Percentiles rank a stretch among this genome's conserved stretches.
These are phyloP conservation scores for Lentithecium fluviatile DNA, from an alignment of 495 filamentous ascomycete species.

Conservation along the genomic window DNA sequence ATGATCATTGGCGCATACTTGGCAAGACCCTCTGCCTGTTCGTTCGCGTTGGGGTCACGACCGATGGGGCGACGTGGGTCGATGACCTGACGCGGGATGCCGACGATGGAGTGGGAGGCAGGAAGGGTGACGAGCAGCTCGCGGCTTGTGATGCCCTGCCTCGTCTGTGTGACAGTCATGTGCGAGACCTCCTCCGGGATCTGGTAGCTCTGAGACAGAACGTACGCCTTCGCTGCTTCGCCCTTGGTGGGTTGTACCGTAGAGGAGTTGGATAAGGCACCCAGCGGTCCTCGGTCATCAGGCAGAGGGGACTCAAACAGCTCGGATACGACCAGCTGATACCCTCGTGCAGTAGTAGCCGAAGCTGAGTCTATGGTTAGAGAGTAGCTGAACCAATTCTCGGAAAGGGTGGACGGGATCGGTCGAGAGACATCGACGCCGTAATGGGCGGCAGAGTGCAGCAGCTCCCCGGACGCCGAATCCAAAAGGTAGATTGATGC, in stretches of 20 bases:
- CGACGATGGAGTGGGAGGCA: slow-evolving; percentile 66
- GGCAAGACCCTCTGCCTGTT: slow-evolving; percentile 80
- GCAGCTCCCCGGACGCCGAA: slow-evolving; percentile 75
- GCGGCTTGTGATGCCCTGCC: slow-evolving; percentile 87
- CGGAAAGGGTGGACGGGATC: slow-evolving; percentile 73
- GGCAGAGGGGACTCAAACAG: slow-evolving; percentile 80
- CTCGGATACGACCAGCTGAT: slow-evolving; percentile 83
- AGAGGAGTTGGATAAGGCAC: slow-evolving; percentile 67
- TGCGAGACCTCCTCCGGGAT: slow-evolving; percentile 72
- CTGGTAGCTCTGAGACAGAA: slow-evolving; percentile 74
- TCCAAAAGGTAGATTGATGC: slow-evolving; percentile 82
- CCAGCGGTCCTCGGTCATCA: slow-evolving; percentile 84
- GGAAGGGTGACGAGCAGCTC: slow-evolving; percentile 77
- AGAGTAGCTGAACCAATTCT: slow-evolving; percentile 97
- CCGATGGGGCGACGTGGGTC: slow-evolving; percentile 87
- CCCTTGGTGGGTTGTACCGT: slow-evolving; percentile 57
- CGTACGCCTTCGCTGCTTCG: slow-evolving; percentile 59
- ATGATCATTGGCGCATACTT: slow-evolving; percentile 74
- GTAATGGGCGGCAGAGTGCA: slow-evolving; percentile 67
- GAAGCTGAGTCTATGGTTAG: slow-evolving; percentile 53
- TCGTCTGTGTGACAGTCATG: slow-evolving; percentile 81
- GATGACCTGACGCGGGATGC: slow-evolving; percentile 72
- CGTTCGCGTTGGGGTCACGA: slow-evolving; percentile 74
- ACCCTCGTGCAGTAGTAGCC: slow-evolving; percentile 66
- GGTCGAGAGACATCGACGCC: slow-evolving; percentile 73